phyloP scores from a whole-genome alignment of 257 asterid genomes.

The Eustoma russellianum region DNA sequence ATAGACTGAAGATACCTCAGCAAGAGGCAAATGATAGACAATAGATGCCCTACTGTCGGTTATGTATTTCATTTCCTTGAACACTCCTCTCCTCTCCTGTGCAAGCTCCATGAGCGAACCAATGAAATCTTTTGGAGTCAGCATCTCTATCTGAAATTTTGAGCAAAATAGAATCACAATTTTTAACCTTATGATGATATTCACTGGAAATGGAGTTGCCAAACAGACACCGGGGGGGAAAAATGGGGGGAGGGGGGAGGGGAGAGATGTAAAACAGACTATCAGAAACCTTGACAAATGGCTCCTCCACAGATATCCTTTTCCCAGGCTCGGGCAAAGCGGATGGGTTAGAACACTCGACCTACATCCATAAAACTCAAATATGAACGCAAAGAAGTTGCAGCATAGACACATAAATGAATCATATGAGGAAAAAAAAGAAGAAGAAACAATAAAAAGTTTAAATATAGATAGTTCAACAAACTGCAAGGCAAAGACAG shows the following conservation, averaged over 20 bases:
- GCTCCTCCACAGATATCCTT: conserved; percentile 89
- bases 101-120: conserved; percentile 98
- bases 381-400: background rate
- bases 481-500: no score
- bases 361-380: conserved; percentile 29
- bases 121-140: conserved; percentile 89
- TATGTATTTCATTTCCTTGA: conserved; percentile 87
- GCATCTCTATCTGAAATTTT: conserved; percentile 70
- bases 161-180: conserved; percentile 17
- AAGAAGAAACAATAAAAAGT: background rate
- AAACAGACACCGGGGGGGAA: no score
- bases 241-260: no score
- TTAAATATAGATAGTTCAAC: background rate
- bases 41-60: conserved; percentile 78
- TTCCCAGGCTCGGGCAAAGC: conserved; percentile 94
- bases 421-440: background rate
- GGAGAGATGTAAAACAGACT: background rate
- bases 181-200: conserved; percentile 6
- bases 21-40: conserved; percentile 74
- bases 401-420: background rate
- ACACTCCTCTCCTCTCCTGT: conserved; percentile 94
- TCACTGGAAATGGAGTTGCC: no score
- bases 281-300: conserved; percentile 67
- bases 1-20: conserved; percentile 60
- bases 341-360: conserved; percentile 95